Evolutionary conservation across 495 filamentous ascomycete genomes (phyloP).

Genomic region (Elaphomyces granulatus): DNA sequence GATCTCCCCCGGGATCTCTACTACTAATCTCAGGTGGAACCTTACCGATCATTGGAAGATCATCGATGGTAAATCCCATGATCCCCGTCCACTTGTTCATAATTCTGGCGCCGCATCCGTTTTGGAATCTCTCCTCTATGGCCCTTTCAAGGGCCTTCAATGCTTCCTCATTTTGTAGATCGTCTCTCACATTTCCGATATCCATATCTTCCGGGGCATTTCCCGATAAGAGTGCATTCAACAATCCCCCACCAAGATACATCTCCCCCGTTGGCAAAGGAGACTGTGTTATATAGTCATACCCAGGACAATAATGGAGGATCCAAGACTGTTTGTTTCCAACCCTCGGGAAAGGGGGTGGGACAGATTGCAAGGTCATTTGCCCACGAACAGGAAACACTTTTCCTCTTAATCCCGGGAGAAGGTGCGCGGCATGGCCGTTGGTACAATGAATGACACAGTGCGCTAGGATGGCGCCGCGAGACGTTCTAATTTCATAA

Average conservation of each 20-base stretch:
- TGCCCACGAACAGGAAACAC: constrained; percentile 33
- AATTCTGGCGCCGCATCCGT: constrained; percentile 2
- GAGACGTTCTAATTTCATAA: constrained; percentile 21
- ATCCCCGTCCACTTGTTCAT: constrained; percentile 28
- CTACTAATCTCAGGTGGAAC: constrained; percentile 18
- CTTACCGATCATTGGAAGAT: constrained; percentile 32
- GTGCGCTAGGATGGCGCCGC: constrained; percentile 21
- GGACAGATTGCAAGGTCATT: constrained; percentile 29
- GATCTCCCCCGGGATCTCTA: constrained; percentile 2
- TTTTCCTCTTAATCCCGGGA: constrained; percentile 29
- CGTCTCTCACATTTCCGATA: constrained; percentile 2
- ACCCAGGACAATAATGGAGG: constrained; percentile 18
- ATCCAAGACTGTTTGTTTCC: constrained; percentile 18
- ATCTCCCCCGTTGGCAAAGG: constrained; percentile 6
- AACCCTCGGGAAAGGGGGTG: constrained; percentile 3
- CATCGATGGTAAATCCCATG: constrained; percentile 32
- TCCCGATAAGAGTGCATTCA: constrained; percentile 15
- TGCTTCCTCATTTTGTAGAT: constrained; percentile 3
- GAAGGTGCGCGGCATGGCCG: constrained; percentile 29
- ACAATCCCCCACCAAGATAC: constrained; percentile 15
- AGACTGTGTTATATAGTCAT: constrained; percentile 24
- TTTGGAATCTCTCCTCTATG: constrained; percentile 1
- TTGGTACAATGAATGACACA: constrained; percentile 38
- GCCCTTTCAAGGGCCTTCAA: constrained; percentile 1
- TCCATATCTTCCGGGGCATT: constrained; percentile 3